These are phyloP conservation scores for Aspergillus uvarum DNA, from an alignment of 2,329 filamentous ascomycete species.

Conservation along the genomic window DNA sequence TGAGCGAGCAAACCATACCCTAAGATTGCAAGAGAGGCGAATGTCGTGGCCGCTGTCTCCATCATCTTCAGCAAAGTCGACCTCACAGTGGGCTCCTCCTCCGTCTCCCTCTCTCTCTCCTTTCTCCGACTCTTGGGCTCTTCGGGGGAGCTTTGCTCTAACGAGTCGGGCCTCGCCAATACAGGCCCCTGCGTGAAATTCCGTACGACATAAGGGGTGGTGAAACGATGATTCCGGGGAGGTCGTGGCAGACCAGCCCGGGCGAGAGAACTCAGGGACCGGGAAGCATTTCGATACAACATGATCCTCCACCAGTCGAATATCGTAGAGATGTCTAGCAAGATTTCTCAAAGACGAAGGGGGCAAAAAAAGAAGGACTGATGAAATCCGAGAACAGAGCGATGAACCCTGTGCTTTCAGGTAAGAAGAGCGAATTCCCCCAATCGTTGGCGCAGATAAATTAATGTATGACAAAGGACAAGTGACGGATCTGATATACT, in stretches of 20 bases:
- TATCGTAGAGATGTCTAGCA: not conserved
- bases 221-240: conserved; percentile 11
- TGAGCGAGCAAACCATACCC: conserved; percentile 45
- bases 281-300: conserved; percentile 27
- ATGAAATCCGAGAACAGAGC: not conserved
- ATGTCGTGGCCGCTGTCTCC: conserved; percentile 72
- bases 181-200: conserved; percentile 25
- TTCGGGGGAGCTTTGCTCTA: conserved; percentile 33
- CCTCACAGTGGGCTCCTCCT: conserved; percentile 34
- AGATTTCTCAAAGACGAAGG: not conserved
- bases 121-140: conserved; percentile 25
- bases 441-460: conserved; percentile 4
- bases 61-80: conserved; percentile 61
- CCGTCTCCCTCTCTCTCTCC: conserved; percentile 28
- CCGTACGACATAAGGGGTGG: conserved; percentile 20
- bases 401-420: not conserved
- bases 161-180: conserved; percentile 27
- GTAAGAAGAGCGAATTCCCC: not conserved
- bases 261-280: conserved; percentile 21
- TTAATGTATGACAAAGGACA: not conserved
- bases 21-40: conserved; percentile 71
- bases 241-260: conserved; percentile 20
- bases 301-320: conserved; percentile 18
- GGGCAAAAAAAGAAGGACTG: not conserved
- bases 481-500: not conserved